A percentile compares a stretch with the other conserved stretches of the same genome.
Conservation (phyloP, 306 rosid species). For the Sophora flavescens region DNA sequence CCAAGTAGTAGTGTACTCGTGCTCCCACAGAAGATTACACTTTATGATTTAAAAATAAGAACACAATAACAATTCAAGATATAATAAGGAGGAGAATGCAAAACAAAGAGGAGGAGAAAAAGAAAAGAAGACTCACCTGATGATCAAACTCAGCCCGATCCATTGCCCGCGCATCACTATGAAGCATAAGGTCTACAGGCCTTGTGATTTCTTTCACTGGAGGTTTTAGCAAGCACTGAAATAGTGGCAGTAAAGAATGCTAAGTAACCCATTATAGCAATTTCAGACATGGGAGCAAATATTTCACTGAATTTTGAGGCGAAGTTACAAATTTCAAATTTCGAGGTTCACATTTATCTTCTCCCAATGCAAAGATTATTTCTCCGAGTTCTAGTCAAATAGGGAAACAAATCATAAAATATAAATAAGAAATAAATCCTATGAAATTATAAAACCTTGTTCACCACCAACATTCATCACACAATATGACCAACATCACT, state of each 20-base stretch:
- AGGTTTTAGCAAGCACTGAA: slow-evolving; percentile 80
- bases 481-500: too few species aligned
- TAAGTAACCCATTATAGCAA: slow-evolving; percentile 1
- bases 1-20: not conserved
- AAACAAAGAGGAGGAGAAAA: not conserved
- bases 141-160: slow-evolving; percentile 88
- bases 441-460: too few species aligned
- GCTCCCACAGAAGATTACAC: not conserved
- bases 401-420: too few species aligned
- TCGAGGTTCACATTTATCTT: too few species aligned
- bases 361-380: too few species aligned
- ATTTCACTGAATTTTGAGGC: not conserved
- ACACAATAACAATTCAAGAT: not conserved
- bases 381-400: too few species aligned
- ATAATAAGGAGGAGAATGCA: too few species aligned
- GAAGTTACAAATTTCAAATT: too few species aligned
- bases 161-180: slow-evolving; percentile 74
- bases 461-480: too few species aligned
- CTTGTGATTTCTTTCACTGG: slow-evolving; percentile 74
- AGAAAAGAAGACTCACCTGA: slow-evolving; percentile 59
- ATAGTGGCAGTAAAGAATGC: slow-evolving; percentile 39
- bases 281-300: slow-evolving; percentile 19
- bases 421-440: too few species aligned
- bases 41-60: not conserved
- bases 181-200: slow-evolving; percentile 73